Percentiles rank a stretch among this genome's conserved stretches.
Evolutionary conservation across 2,329 filamentous ascomycete genomes (phyloP).

Genomic region (Scorias spongiosa): DNA sequence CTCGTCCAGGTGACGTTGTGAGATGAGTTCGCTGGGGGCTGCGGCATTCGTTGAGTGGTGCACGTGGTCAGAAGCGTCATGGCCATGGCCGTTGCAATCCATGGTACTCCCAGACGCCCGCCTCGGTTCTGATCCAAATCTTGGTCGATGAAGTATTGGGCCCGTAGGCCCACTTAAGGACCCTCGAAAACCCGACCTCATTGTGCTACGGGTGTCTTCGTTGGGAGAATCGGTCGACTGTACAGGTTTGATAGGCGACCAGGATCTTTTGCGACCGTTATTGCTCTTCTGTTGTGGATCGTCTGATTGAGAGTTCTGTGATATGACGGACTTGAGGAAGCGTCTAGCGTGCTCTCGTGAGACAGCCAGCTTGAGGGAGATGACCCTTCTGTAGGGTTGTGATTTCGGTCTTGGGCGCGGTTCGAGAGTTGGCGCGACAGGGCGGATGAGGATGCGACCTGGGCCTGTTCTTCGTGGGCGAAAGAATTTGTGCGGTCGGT

Average conservation of each 20-base stretch:
- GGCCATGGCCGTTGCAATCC: neutral
- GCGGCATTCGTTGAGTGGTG: neutral
- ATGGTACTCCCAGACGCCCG: conserved; percentile 11
- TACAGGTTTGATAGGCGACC: conserved; percentile 14
- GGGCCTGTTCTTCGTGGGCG: conserved; percentile 37
- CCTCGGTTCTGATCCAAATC: conserved; percentile 25
- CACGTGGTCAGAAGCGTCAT: neutral
- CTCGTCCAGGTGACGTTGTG: conserved; percentile 20
- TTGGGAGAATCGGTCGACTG: conserved; percentile 5
- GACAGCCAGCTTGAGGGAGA: conserved; percentile 33
- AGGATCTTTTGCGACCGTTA: conserved; percentile 16
- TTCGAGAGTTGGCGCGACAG: conserved; percentile 29
- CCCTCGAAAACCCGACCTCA: conserved; percentile 25
- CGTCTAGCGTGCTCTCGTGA: conserved; percentile 34
- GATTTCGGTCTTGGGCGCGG: conserved; percentile 10
- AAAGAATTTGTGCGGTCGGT: conserved; percentile 22
- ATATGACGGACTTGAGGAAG: conserved; percentile 32
- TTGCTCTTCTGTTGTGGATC: conserved; percentile 3
- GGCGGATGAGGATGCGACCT: conserved; percentile 41
- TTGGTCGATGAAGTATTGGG: conserved; percentile 24
- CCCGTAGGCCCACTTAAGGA: conserved; percentile 25
- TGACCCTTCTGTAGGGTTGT: conserved; percentile 6
- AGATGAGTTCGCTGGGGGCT: neutral
- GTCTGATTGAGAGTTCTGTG: conserved; percentile 5
- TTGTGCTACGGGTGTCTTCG: conserved; percentile 17